phyloP scores from a whole-genome alignment of 225 moss, liverwort and hornwort species.

The Polytrichum formosum region DNA sequence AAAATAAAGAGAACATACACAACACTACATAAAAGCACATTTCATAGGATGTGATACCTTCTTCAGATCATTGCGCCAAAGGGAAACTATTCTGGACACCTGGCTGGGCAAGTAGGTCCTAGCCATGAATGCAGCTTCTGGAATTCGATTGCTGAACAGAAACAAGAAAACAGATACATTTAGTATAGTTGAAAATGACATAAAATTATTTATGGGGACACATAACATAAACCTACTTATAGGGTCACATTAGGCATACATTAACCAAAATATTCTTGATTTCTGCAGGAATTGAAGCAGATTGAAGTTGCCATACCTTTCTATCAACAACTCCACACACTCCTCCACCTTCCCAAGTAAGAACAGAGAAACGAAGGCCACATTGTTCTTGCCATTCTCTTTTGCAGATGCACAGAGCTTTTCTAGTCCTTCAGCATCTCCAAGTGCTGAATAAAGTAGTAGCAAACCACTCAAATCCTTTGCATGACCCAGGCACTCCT shows the following conservation, averaged over 20 bases:
- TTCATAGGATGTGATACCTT: conserved; percentile 36
- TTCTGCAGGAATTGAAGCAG: not conserved
- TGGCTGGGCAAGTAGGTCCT: conserved; percentile 87
- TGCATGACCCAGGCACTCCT: conserved; percentile 82
- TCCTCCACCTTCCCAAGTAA: conserved; percentile 79
- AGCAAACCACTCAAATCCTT: conserved; percentile 85
- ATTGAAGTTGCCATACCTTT: conserved; percentile 48
- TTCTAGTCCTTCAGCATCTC: conserved; percentile 70
- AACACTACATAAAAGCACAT: not conserved
- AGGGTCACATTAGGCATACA: not conserved
- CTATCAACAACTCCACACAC: conserved; percentile 78
- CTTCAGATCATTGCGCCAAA: conserved; percentile 91
- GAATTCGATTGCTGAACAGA: conserved; percentile 76
- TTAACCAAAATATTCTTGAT: not conserved
- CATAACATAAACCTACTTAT: not conserved
- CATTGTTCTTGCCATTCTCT: conserved; percentile 92
- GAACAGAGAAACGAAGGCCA: conserved; percentile 84
- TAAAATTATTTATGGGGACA: not conserved
- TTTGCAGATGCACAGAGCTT: conserved; percentile 61
- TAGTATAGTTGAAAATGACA: too few species aligned
- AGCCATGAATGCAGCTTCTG: conserved; percentile 97
- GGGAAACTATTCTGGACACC: conserved; percentile 69
- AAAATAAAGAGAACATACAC: not conserved
- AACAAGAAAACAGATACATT: not conserved
- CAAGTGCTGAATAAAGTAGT: conserved; percentile 76